Evolutionary conservation across 2,329 filamentous ascomycete species (phyloP).

Genomic region (Pseudogymnoascus sp.): DNA sequence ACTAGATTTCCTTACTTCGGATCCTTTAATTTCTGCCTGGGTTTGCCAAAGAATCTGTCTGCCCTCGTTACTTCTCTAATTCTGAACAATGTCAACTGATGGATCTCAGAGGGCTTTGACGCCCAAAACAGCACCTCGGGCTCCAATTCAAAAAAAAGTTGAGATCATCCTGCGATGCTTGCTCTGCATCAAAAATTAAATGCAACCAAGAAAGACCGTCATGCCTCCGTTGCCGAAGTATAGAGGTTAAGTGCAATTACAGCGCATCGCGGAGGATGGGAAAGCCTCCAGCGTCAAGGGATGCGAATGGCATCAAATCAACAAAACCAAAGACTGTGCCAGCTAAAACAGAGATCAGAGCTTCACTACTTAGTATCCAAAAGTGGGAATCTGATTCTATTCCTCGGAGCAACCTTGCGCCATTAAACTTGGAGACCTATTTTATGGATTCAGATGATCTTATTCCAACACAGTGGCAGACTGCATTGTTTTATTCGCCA

Average conservation of each 20-base stretch:
- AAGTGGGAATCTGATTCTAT: not conserved
- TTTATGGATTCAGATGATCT: not conserved
- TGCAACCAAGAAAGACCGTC: not conserved
- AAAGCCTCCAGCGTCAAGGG: not conserved
- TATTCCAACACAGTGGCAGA: not conserved
- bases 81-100: slow-evolving; percentile 1
- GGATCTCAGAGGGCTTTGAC: not conserved
- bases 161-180: not conserved
- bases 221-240: not conserved
- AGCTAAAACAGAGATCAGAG: not conserved
- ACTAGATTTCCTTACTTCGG: not conserved
- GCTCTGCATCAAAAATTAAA: slow-evolving; percentile 1
- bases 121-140: not conserved
- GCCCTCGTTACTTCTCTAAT: not conserved
- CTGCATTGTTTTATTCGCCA: not conserved
- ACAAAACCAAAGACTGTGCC: not conserved
- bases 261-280: not conserved
- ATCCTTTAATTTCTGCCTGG: not conserved
- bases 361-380: not conserved
- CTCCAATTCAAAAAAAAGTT: not conserved
- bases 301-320: not conserved
- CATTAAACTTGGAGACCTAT: not conserved
- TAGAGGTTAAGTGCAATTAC: not conserved
- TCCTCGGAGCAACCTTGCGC: not conserved
- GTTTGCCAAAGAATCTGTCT: not conserved